A percentile compares a stretch with the other conserved stretches of the same genome.
Evolutionary conservation across 2,329 filamentous ascomycete genomes (phyloP).

Genomic region (Pseudocercospora musae): DNA sequence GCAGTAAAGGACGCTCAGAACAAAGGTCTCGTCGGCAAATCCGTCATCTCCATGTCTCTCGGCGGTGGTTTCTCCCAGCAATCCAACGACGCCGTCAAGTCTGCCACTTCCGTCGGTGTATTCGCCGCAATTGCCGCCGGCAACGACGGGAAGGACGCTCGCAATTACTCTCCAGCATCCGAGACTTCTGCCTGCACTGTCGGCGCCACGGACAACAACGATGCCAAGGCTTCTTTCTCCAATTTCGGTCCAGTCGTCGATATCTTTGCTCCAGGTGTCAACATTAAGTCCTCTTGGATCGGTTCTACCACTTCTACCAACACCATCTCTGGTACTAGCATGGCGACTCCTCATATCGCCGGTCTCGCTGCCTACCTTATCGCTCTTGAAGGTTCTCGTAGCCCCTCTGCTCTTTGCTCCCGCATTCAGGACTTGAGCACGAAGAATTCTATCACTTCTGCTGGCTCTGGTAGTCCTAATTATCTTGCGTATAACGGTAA

Average conservation of each 20-base stretch:
- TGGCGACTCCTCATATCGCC: slow-evolving; percentile 36
- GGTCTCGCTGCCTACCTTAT: slow-evolving; percentile 28
- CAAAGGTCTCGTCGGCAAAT: slow-evolving; percentile 66
- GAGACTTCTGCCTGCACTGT: slow-evolving; percentile 35
- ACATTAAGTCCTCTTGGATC: slow-evolving; percentile 51
- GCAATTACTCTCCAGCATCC: slow-evolving; percentile 35
- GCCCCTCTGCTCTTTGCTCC: slow-evolving; percentile 18
- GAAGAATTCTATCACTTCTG: slow-evolving; percentile 13
- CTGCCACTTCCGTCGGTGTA: slow-evolving; percentile 37
- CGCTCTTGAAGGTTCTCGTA: slow-evolving; percentile 17
- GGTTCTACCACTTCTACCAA: slow-evolving; percentile 46
- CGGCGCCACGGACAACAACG: slow-evolving; percentile 34
- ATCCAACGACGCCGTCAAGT: slow-evolving; percentile 39
- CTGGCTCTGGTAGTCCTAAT: slow-evolving; percentile 13
- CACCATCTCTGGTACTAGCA: slow-evolving; percentile 48
- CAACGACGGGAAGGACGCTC: slow-evolving; percentile 34
- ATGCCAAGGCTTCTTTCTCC: slow-evolving; percentile 38
- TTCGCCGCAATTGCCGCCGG: slow-evolving; percentile 41
- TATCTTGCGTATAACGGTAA: slow-evolving; percentile 19
- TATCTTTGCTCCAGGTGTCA: slow-evolving; percentile 49
- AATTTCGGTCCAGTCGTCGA: slow-evolving; percentile 41
- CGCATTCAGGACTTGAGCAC: slow-evolving; percentile 16
- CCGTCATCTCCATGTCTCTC: slow-evolving; percentile 41
- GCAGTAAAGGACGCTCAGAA: slow-evolving; percentile 57
- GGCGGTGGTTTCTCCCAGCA: slow-evolving; percentile 38